Conservation (phyloP, 2,329 filamentous ascomycete genomes). For the Aspergillus pseudonomiae region DNA sequence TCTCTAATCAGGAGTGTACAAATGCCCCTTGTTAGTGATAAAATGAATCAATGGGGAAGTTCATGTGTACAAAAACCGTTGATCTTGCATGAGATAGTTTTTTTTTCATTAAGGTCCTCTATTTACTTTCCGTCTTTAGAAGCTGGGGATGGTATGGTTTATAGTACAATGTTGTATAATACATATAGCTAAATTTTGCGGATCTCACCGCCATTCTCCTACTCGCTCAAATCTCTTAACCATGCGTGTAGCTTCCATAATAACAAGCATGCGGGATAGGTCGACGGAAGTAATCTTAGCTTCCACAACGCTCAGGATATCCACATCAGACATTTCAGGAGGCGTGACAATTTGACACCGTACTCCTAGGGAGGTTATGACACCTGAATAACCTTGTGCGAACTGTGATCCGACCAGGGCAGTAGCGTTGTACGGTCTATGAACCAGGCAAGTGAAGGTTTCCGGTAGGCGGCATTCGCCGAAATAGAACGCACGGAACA, state of each 20-base stretch:
- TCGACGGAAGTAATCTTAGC: slow-evolving; percentile 38
- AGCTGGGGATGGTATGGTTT: not conserved
- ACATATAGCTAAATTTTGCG: not conserved
- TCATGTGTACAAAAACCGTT: not conserved
- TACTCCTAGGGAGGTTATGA: slow-evolving; percentile 37
- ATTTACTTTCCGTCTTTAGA: not conserved
- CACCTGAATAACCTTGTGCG: slow-evolving; percentile 28
- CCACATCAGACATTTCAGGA: slow-evolving; percentile 27
- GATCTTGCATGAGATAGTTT: not conserved
- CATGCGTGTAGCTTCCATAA: slow-evolving; percentile 37
- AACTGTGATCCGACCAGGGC: slow-evolving; percentile 24
- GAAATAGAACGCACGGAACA: slow-evolving; percentile 62
- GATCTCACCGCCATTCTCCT: slow-evolving; percentile 33
- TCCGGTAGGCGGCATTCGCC: slow-evolving; percentile 55
- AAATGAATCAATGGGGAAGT: not conserved
- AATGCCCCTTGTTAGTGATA: too few relatives aligned
- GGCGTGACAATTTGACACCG: slow-evolving; percentile 33
- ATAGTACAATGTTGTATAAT: not conserved
- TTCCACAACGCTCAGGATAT: slow-evolving; percentile 38
- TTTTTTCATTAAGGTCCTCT: not conserved
- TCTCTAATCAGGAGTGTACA: too few relatives aligned
- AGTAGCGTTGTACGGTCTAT: slow-evolving; percentile 27
- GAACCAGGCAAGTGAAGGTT: slow-evolving; percentile 45
- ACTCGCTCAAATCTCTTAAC: slow-evolving; percentile 37
- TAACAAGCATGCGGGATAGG: slow-evolving; percentile 34